These are phyloP conservation scores for Paradendryphiella salina DNA, from an alignment of 2,329 filamentous ascomycete genomes.

Conservation along the genomic window DNA sequence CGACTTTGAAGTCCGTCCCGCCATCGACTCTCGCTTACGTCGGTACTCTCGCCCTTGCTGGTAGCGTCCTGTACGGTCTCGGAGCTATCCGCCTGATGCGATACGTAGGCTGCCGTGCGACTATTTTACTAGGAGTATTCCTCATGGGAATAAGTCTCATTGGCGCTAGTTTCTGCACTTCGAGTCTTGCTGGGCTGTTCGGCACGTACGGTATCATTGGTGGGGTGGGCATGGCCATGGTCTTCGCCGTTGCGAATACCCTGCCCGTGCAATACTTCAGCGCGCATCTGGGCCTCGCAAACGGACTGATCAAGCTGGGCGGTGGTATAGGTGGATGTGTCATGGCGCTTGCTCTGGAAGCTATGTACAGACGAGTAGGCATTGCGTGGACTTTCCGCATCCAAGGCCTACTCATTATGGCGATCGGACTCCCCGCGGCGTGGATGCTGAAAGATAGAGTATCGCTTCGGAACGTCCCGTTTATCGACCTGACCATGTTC, in stretches of 20 bases:
- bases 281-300: constrained; percentile 34
- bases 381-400: constrained; percentile 41
- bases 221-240: constrained; percentile 48
- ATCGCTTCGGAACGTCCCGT: constrained; percentile 22
- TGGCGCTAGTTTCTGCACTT: constrained; percentile 52
- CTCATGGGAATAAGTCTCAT: constrained; percentile 57
- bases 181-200: constrained; percentile 55
- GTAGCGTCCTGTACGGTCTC: constrained; percentile 58
- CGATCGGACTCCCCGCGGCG: constrained; percentile 31
- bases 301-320: constrained; percentile 37
- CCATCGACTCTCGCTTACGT: constrained; percentile 62
- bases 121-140: constrained; percentile 55
- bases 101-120: constrained; percentile 53
- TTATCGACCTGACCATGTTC: constrained; percentile 35
- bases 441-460: constrained; percentile 34
- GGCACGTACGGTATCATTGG: constrained; percentile 53
- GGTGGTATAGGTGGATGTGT: constrained; percentile 36
- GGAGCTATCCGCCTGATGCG: constrained; percentile 58
- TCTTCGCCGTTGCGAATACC: constrained; percentile 31
- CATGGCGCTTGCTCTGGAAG: constrained; percentile 32
- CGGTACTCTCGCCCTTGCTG: constrained; percentile 57
- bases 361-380: constrained; percentile 30
- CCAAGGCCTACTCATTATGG: constrained; percentile 32
- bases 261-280: constrained; percentile 39
- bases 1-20: constrained; percentile 49